Base-by-base conservation (phyloP, 352 stramenopile species). In the Blastocystis sp. region DNA sequence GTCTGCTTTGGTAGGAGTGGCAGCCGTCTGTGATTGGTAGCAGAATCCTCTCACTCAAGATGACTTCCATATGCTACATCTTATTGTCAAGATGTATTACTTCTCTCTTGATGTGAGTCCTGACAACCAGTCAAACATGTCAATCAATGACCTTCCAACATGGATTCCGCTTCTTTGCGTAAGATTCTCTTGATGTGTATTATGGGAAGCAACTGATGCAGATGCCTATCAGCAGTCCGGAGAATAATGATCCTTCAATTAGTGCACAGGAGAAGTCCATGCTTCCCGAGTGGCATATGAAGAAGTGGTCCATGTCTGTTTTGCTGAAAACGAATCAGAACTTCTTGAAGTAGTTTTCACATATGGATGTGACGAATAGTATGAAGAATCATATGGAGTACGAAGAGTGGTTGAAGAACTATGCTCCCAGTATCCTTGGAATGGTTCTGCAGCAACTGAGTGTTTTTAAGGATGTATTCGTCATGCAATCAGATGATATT, bases 201-300 rank as follows among this genome's bases (percentile, higher is more conserved):
- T 50, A 39, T 37, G 37, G 30, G 6, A 26, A 85, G 73, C 43
- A 50, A 24, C 34, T 85, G 26, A 53, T 85, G 8, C 26, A 50
- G 39, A 85, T 85, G 73, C 43, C 73, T 11, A 30, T 55, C 26
- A 85, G 65, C 56, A 66, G 13, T 30, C 73, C 43, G 18, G 73
- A 85, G 16, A 85, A 85, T 34, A 43, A 43, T 55, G 63, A 69
- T 24, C 73, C 73, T 11, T 37, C 59, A 4, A 45, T 85, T 18
- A 59, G 45, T 24, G 26, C 20, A 3, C 30, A 20, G 18, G 73
- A 85, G 50, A 53, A 66, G n/a, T 37, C 30, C 13, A 13, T 26
- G 50, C 30, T 85, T 8, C 73, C 73, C 34, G 73, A 85, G 39
- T 85, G 73, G 73, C 73, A 85, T 43, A 34, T 56, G 37, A 85